Conservation (phyloP, 768 basidiomycete genomes). For the Russula dissimulans region DNA sequence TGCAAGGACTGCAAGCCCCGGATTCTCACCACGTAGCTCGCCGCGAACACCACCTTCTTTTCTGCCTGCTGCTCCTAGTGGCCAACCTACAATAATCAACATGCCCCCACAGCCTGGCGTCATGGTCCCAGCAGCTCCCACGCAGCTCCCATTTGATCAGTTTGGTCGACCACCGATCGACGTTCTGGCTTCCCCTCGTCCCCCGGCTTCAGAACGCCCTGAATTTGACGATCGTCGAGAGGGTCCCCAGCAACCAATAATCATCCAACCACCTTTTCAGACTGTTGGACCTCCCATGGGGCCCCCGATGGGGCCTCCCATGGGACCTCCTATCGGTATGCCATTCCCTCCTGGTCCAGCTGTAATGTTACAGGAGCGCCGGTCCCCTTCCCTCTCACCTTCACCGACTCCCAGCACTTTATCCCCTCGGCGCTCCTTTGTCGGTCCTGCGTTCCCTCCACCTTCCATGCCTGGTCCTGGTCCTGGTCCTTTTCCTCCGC, state of each 20-base stretch:
- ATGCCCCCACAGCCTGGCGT: not conserved
- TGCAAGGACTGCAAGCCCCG: not conserved
- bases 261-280: constrained; percentile 2
- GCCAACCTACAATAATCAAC: constrained; percentile 7
- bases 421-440: not conserved
- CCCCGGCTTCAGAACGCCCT: not conserved
- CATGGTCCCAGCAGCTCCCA: not conserved
- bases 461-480: not conserved
- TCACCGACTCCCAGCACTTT: not conserved
- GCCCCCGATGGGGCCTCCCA: too few relatives aligned
- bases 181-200: not conserved
- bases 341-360: not conserved
- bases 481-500: not conserved
- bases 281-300: not conserved
- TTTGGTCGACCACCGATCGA: not conserved
- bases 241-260: not conserved
- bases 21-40: too few relatives aligned
- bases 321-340: not conserved
- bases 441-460: not conserved
- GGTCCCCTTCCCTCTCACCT: not conserved
- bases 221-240: not conserved
- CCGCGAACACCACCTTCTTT: not conserved
- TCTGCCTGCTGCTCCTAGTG: not conserved
- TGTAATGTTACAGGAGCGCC: not conserved
- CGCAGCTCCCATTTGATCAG: not conserved